Evolutionary conservation across 768 basidiomycete genomes (phyloP).

Genomic region (Leucocoprinus birnbaumii): DNA sequence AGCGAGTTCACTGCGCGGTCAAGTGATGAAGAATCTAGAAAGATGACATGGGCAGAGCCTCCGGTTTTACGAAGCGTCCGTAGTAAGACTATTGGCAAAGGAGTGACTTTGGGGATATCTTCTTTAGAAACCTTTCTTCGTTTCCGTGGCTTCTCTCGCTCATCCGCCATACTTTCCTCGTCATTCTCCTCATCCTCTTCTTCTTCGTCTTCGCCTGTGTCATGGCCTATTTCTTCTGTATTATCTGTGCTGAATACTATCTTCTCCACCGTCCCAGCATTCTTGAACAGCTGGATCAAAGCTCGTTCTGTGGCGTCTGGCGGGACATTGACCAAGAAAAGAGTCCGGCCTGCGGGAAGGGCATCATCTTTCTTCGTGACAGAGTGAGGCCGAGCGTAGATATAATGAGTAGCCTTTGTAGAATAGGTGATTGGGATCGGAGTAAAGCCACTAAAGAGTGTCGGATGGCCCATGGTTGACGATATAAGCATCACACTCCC

Average conservation of each 20-base stretch:
- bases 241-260: constrained; percentile 51
- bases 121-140: constrained; percentile 37
- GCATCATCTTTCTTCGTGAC: constrained; percentile 40
- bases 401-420: constrained; percentile 53
- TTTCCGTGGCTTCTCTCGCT: constrained; percentile 32
- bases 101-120: constrained; percentile 48
- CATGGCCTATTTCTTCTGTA: constrained; percentile 38
- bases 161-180: constrained; percentile 20
- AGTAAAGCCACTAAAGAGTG: constrained; percentile 43
- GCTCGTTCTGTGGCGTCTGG: constrained; percentile 86
- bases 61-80: constrained; percentile 64
- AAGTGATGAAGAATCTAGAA: constrained; percentile 70
- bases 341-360: constrained; percentile 62
- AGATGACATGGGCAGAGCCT: constrained; percentile 65
- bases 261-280: constrained; percentile 73
- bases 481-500: neutral
- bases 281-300: constrained; percentile 71
- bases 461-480: constrained; percentile 6
- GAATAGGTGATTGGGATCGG: constrained; percentile 43
- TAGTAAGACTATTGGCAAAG: constrained; percentile 52
- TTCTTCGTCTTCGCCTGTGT: constrained; percentile 41
- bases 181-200: constrained; percentile 33
- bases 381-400: constrained; percentile 75
- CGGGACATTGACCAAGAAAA: constrained; percentile 89
- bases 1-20: constrained; percentile 57